phyloP scores from a whole-genome alignment of 345 rosid species.

The Heritiera fomes region DNA sequence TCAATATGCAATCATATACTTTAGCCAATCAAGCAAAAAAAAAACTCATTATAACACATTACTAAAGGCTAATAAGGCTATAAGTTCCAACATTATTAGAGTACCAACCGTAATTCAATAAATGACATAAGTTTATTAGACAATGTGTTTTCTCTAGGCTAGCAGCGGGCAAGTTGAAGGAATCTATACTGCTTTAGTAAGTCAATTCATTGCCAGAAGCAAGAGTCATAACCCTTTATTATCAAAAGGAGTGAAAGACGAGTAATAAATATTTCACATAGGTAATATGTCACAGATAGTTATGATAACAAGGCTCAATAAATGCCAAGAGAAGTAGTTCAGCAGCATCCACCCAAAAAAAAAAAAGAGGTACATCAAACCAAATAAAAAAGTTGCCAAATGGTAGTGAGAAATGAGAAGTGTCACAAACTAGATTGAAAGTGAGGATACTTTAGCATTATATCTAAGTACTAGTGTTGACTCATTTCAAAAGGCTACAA shows the following conservation, averaged over 20 bases:
- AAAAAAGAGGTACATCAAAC: background rate
- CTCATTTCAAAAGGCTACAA: background rate
- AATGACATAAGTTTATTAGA: too few relatives aligned
- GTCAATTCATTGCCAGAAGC: slow-evolving; percentile 21
- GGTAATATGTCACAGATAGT: slow-evolving; percentile 26
- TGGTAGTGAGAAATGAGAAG: background rate
- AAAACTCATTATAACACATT: too few relatives aligned
- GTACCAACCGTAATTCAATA: too few relatives aligned
- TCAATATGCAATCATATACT: too few relatives aligned
- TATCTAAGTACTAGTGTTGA: background rate
- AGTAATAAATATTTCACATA: slow-evolving; percentile 43
- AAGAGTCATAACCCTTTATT: background rate
- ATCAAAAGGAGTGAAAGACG: slow-evolving; percentile 20
- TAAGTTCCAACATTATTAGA: too few relatives aligned
- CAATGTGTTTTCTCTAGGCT: too few relatives aligned
- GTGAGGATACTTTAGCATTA: background rate
- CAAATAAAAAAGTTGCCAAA: background rate
- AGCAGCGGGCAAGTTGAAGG: background rate
- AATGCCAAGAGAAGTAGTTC: slow-evolving; percentile 35
- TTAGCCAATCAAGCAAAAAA: too few relatives aligned
- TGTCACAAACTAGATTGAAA: background rate
- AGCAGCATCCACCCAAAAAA: background rate
- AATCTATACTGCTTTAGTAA: background rate
- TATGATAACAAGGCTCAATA: slow-evolving; percentile 22
- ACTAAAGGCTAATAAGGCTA: too few relatives aligned